phyloP scores from a whole-genome alignment of 192 early-diverging fungal genomes.

The Linnemannia exigua region DNA sequence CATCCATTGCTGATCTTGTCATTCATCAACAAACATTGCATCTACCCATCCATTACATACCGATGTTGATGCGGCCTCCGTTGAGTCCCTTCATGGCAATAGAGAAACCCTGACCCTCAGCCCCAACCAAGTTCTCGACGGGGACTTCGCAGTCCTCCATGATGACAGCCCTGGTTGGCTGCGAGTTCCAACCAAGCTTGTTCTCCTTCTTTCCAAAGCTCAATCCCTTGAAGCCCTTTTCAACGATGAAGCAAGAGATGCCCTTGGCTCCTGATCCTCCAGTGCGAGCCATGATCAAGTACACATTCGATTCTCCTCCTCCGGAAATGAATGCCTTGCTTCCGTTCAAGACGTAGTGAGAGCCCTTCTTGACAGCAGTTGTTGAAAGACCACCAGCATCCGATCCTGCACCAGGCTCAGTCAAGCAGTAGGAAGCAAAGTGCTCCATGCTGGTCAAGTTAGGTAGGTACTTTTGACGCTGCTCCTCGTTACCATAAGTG shows the following conservation, averaged over 20 bases:
- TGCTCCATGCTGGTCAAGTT: conserved; percentile 79
- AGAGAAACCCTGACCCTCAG: conserved; percentile 69
- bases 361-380: conserved; percentile 86
- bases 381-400: conserved; percentile 77
- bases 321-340: conserved; percentile 93
- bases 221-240: conserved; percentile 69
- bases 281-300: conserved; percentile 73
- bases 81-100: conserved; percentile 77
- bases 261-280: conserved; percentile 68
- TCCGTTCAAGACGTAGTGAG: conserved; percentile 90
- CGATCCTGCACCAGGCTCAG: conserved; percentile 89
- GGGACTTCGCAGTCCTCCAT: conserved; percentile 72
- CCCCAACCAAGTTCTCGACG: conserved; percentile 64
- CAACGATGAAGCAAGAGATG: conserved; percentile 68
- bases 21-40: neutral
- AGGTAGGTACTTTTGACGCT: conserved; percentile 79
- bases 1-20: neutral
- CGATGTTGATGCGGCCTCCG: conserved; percentile 71
- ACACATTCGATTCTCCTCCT: conserved; percentile 62
- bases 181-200: conserved; percentile 74
- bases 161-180: conserved; percentile 70
- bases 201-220: conserved; percentile 74
- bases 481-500: conserved; percentile 56
- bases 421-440: conserved; percentile 92
- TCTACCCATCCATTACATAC: conserved; percentile 9